Evolutionary conservation across 495 filamentous ascomycete species (phyloP), one percentile per base, ranked within the genome.

Genomic region (Neurospora sp.): DNA sequence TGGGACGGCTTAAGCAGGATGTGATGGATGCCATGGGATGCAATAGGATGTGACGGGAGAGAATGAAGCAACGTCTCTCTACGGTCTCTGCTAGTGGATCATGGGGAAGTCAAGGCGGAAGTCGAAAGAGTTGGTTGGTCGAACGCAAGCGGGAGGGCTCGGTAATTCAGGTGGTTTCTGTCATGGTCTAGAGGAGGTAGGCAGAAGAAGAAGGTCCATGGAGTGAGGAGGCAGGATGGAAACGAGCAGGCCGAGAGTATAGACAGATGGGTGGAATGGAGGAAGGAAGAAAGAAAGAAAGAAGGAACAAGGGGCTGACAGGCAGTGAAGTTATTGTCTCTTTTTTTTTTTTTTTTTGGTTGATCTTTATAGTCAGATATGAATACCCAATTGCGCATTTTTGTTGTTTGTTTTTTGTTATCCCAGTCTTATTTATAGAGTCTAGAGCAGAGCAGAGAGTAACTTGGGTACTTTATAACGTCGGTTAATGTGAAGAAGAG

Each of bases 301-400:
- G 53, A 31, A 31, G 53, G n/a, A 14, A 20, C 3, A 12, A 22
- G 53, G 7, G 53, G 14, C 35, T 9, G 53, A 35, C 40, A 9
- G 41, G 3, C 6, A 45, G 70, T 41, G 40, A 14, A 61, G 27
- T 10, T 39, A 35, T 41, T 22, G 9, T 40, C 3, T 35, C 12
- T 12, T 16, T 48, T 71, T 53, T 14, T 44, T 37, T 35, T n/a
- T 68, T 39, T 53, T 69, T 31, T 74, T 69, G 70, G 38, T 71
- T 61, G 27, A 37, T 39, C 68, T 74, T 61, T 61, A 35, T 61
- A 61, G 53, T 61, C 53, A 74, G 68, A 71, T 41, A 65, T 70
- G 44, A 75, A 77, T 75, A 77, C 74, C 74, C 73, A 69, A 39
- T 68, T 70, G 12, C 31, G 27, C 53, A 61, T 61, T 61, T 61